Conservation (phyloP, 192 early-diverging fungal species). For the Irineochytrium annulatum region DNA sequence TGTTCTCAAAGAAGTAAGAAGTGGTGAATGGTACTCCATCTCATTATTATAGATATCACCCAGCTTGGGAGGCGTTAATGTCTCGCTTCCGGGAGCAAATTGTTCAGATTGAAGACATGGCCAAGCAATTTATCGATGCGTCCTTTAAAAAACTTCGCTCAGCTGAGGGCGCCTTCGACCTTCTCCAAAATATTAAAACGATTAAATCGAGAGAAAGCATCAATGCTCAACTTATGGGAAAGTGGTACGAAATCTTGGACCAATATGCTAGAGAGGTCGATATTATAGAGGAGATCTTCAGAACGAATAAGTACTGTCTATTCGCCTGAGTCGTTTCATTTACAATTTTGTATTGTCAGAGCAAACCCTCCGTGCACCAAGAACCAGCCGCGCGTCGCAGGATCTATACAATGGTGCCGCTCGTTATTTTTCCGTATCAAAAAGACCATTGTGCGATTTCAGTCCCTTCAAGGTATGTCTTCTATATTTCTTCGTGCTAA, state of each 20-base stretch:
- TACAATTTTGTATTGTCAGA: constrained; percentile 29
- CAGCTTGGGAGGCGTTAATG: constrained; percentile 58
- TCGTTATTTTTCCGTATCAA: constrained; percentile 58
- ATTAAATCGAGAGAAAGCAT: constrained; percentile 56
- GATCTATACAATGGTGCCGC: constrained; percentile 56
- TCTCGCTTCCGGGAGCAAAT: constrained; percentile 62
- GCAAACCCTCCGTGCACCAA: constrained; percentile 54
- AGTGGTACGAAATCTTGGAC: constrained; percentile 63
- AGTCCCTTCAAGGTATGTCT: constrained; percentile 50
- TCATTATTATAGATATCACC: constrained; percentile 38
- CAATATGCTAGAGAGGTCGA: constrained; percentile 61
- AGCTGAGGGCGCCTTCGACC: constrained; percentile 61
- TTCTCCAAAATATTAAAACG: constrained; percentile 64
- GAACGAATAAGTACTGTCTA: constrained; percentile 42
- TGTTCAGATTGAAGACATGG: constrained; percentile 64
- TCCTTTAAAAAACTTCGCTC: constrained; percentile 61
- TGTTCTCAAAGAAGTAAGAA: constrained; percentile 53
- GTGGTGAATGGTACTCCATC: neutral
- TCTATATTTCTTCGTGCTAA: constrained; percentile 3
- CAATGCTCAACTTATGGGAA: constrained; percentile 63
- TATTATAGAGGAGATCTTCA: constrained; percentile 59
- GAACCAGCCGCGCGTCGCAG: constrained; percentile 60
- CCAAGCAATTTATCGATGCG: constrained; percentile 64
- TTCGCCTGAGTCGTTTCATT: constrained; percentile 4
- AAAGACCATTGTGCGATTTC: constrained; percentile 62